Base-by-base conservation (phyloP, 108 stramenopile genomes). In the Skeletonema costatum region DNA sequence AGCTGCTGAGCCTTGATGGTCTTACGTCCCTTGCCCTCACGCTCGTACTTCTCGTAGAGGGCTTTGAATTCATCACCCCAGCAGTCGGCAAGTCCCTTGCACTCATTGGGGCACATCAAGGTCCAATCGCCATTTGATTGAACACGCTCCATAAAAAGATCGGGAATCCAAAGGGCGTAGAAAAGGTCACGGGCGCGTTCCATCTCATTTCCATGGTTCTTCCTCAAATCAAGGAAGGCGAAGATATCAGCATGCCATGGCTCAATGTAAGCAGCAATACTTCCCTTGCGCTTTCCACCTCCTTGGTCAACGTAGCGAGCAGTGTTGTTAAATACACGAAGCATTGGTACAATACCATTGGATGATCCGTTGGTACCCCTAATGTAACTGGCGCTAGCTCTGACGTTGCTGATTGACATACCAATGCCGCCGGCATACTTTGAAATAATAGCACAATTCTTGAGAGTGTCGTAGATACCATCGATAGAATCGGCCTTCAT, bases 391-490 rank as follows among this genome's bases (percentile, higher is more conserved):
- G 83, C 80, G 50, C 87, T 83, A 50, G 99, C 97, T 13, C 99
- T 95, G 74, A 99, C 92, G 84, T 98, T 95, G 90, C 94, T 93
- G 44, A 98, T 89, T 74, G 93, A 82, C 53, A 99, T 73, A 31
- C 99, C 99, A 77, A 99, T 99, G 38, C 99, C 99, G 21, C 99
- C 99, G 12, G 99, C 99, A 78, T 94, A 96, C 89, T 99, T 99
- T 87, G 96, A 97, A 77, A 99, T 99, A 73, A 97, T 77, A 42
- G 99, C 99, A 80, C 98, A 99, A 70, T 94, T 89, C 91, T 99
- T 98, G 78, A 99, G 91, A 1, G 99, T 99, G 85, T 98, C 97
- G 85, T 98, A 99, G 75, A 99, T 99, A 2, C 99, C 99, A 67
- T 96, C 96, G 81, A 99, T 99, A 73, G 92, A 93, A 82, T 99